These are phyloP conservation scores for Candida golubevii DNA, from an alignment of 805 yeast genomes.

Conservation along the genomic window DNA sequence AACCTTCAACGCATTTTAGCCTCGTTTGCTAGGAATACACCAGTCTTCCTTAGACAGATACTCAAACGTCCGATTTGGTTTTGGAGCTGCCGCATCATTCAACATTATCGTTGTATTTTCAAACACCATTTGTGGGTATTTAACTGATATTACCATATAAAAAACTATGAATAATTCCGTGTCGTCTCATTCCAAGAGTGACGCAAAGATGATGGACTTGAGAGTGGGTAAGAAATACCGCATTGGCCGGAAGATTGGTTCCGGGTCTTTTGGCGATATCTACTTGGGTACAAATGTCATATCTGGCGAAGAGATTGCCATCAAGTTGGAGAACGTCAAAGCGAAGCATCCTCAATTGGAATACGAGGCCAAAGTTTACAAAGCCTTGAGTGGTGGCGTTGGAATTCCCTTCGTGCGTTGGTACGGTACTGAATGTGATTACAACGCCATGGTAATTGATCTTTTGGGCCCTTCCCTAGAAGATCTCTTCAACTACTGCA, in stretches of 20 bases:
- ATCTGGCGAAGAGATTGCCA: conserved; percentile 96
- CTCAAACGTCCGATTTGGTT: no score
- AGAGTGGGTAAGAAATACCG: conserved; percentile 93
- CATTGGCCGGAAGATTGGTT: conserved; percentile 91
- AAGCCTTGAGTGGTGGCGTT: conserved; percentile 91
- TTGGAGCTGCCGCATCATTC: no score
- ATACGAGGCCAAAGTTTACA: conserved; percentile 94
- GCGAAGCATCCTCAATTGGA: conserved; percentile 97
- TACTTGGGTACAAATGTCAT: conserved; percentile 90
- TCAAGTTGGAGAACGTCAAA: conserved; percentile 81
- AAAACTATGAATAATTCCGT: conserved; percentile 14
- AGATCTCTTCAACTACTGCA: conserved; percentile 93
- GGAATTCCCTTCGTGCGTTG: conserved; percentile 97
- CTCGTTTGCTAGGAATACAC: no score
- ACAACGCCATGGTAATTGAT: conserved; percentile 95
- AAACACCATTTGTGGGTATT: no score
- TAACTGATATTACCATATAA: no score
- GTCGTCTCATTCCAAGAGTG: conserved; percentile 14
- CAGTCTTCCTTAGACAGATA: no score
- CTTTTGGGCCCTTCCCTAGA: conserved; percentile 92
- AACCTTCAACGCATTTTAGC: no score
- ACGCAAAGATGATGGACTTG: conserved; percentile 46
- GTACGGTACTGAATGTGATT: conserved; percentile 96
- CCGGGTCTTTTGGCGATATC: conserved; percentile 97
- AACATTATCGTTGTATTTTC: no score